Percentiles rank a stretch among this genome's conserved stretches.
Conservation (phyloP, 2,329 filamentous ascomycete genomes). For the Coniochaeta hoffmannii region DNA sequence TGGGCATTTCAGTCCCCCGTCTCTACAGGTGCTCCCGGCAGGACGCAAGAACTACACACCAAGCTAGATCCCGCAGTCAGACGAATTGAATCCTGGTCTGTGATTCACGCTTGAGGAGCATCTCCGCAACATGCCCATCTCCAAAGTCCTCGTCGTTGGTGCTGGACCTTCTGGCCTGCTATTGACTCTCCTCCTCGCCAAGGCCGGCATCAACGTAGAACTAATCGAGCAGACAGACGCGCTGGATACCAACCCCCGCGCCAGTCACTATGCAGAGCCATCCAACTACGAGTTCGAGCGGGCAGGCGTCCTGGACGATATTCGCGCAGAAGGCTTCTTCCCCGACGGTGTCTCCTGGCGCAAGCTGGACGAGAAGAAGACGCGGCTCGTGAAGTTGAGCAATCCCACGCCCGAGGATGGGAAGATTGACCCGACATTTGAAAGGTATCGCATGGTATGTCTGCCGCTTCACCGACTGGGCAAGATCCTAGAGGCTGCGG, state of each 20-base stretch:
- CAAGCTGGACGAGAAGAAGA: constrained; percentile 12
- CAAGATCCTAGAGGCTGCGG: constrained; percentile 30
- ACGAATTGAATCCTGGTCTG: no score
- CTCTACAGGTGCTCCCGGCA: neutral
- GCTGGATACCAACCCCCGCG: constrained; percentile 22
- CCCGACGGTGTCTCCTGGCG: constrained; percentile 20
- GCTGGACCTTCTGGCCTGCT: constrained; percentile 17
- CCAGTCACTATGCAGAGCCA: constrained; percentile 21
- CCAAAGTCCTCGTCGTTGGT: constrained; percentile 15
- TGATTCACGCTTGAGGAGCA: neutral
- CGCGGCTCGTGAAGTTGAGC: constrained; percentile 10
- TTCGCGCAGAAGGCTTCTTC: constrained; percentile 14
- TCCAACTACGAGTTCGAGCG: constrained; percentile 17
- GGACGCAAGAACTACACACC: neutral
- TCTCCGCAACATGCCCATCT: neutral
- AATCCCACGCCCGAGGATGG: constrained; percentile 11
- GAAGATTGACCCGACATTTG: constrained; percentile 10
- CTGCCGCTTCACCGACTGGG: constrained; percentile 35
- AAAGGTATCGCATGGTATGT: constrained; percentile 29
- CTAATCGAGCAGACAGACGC: constrained; percentile 18
- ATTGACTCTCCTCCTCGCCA: constrained; percentile 14
- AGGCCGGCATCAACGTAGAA: constrained; percentile 15
- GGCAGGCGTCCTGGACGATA: constrained; percentile 21
- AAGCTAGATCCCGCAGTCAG: no score
- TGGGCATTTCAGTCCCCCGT: neutral